These are phyloP conservation scores for Lachnellula cervina DNA, from an alignment of 2,329 filamentous ascomycete species.

Conservation along the genomic window DNA sequence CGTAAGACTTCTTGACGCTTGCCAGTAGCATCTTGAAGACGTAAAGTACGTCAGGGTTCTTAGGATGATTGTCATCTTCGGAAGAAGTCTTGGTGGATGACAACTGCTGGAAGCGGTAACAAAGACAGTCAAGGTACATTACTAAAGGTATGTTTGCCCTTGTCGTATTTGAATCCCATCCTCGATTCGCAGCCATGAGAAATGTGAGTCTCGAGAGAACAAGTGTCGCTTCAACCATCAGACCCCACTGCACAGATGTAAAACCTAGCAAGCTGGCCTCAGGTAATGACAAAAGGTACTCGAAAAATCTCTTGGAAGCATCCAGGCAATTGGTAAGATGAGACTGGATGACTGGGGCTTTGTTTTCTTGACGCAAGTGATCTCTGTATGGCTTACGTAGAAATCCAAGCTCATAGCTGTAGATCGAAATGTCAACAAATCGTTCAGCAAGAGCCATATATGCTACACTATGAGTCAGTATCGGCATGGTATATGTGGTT, in stretches of 20 bases:
- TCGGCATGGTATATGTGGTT: background rate
- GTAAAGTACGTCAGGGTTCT: conserved; percentile 19
- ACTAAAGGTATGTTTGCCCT: conserved; percentile 22
- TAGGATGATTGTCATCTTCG: conserved; percentile 1
- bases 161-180: conserved; percentile 23
- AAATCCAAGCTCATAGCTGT: conserved; percentile 24
- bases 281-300: conserved; percentile 25
- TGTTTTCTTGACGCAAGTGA: background rate
- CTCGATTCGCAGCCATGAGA: conserved; percentile 20
- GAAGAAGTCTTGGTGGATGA: conserved; percentile 7
- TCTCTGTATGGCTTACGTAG: conserved; percentile 20
- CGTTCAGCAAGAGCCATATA: conserved; percentile 15
- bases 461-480: conserved; percentile 10
- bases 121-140: conserved; percentile 29
- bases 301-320: conserved; percentile 22
- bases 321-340: conserved; percentile 19
- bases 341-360: conserved; percentile 1
- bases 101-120: conserved; percentile 20
- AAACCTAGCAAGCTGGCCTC: conserved; percentile 15
- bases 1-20: conserved; percentile 24
- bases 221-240: conserved; percentile 20
- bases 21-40: conserved; percentile 23
- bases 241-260: conserved; percentile 19
- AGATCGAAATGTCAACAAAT: conserved; percentile 18
- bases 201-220: conserved; percentile 25